Base-by-base conservation (phyloP, 2,329 filamentous ascomycete species). In the Hymenoscyphus infarciens region DNA sequence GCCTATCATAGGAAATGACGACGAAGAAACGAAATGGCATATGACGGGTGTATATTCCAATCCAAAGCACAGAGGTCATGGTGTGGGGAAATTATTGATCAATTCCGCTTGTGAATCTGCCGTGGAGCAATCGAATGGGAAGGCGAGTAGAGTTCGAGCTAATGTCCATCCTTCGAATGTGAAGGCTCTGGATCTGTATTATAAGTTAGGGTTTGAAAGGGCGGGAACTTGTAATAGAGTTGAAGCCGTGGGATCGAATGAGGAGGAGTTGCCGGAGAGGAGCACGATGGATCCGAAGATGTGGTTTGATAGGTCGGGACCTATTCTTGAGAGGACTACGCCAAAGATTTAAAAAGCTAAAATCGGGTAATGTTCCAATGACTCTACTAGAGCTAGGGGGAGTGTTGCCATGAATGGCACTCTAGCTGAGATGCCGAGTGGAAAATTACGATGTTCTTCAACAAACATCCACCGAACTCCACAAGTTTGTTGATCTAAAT, bases 91-190 rank as follows among this genome's bases (percentile, higher is more conserved):
- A 64, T 67, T 58, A 59, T 56, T 71, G 29, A 66, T 70, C 10
- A 56, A 64, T 11, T 57, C 54, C 3, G 64, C 64, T 19, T 27
- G 64, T 66, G 61, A 68, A 33, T 65, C 73, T 68, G 59, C 67
- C 63, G 31, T 39, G 5, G 15, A 59, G 39, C 5, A 70, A 65
- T 60, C 57, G 4, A 38, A 38, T 3, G 54, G 53, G 59, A 27
- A 57, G 39, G 55, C 5, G 11, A 60, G 69, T 16, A 63, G 70
- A 33, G 64, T 75, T 29, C 65, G 74, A 11, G 66, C 74, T n/a
- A 71, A 74, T 58, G 68, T 75, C 19, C 71, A 74, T 66, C 67
- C 68, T 8, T 64, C 64, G 5, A 74, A 74, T 56, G 52, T 69
- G 27, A 63, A 64, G 25, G 70, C 71, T 10, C 67, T 72, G 49